Evolutionary conservation across 257 asterid species (phyloP).

Genomic region (Galeopsis tetrahit): DNA sequence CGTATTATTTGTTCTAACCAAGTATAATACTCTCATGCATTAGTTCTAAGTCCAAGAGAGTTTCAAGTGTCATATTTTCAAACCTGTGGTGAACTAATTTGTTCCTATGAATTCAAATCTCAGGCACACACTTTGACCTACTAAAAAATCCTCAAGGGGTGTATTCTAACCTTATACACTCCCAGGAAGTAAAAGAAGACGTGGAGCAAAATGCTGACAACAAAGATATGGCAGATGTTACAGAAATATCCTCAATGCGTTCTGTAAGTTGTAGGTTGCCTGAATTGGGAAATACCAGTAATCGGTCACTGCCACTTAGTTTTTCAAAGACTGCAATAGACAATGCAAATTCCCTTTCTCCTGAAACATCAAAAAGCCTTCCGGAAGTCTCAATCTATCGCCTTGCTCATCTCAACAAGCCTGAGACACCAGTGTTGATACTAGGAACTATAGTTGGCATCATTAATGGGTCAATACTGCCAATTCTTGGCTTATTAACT

Average conservation of each 20-base stretch:
- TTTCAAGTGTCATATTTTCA: neutral
- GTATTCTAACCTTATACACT: constrained; percentile 46
- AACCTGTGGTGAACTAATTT: neutral
- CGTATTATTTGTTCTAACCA: too few relatives aligned
- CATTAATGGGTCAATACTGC: constrained; percentile 45
- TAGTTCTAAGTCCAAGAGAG: too few relatives aligned
- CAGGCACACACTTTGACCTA: constrained; percentile 49
- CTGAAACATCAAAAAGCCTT: constrained; percentile 31
- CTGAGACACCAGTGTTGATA: constrained; percentile 45
- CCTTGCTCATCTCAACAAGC: constrained; percentile 52
- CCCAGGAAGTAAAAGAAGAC: constrained; percentile 40
- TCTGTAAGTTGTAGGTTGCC: constrained; percentile 56
- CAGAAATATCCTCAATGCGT: constrained; percentile 41
- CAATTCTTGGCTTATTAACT: constrained; percentile 41
- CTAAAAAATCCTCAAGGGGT: constrained; percentile 46
- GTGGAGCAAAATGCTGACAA: constrained; percentile 30
- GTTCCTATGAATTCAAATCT: constrained; percentile 14
- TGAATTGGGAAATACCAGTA: constrained; percentile 41
- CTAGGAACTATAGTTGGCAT: constrained; percentile 43
- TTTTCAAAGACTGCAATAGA: constrained; percentile 6
- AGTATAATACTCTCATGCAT: too few relatives aligned
- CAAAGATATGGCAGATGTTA: constrained; percentile 33
- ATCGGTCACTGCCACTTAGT: constrained; percentile 32
- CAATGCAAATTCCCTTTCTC: neutral
- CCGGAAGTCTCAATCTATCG: constrained; percentile 42